Base-by-base conservation (phyloP, 1,284 basidiomycete genomes). In the Anthracocystis setariae region DNA sequence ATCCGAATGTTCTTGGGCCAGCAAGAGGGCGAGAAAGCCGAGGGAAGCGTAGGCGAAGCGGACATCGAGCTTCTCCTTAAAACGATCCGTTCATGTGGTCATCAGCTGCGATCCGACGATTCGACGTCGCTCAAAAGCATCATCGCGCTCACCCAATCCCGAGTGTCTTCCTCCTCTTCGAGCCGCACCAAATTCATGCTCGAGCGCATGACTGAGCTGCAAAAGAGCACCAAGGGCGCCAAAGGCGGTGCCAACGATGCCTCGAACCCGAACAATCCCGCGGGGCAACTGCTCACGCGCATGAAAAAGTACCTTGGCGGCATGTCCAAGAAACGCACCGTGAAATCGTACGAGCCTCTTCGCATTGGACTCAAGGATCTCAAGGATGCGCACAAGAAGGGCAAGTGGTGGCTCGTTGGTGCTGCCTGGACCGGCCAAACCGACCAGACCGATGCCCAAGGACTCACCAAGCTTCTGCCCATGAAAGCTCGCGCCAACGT, bases 321-420 rank as follows among this genome's bases (percentile, higher is more conserved):
- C 0, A 48, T 82, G 57, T 60, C 50, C 23, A 75, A 70, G 48
- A 74, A 73, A 54, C 78, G 69, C 13, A 76, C 71, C 5, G 44
- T 82, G n/a, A 51, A 67, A 17, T 42, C 61, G 18, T 60, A 77
- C 47, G 72, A 79, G n/a, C 61, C 74, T 8, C 42, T 82, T 9
- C 65, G 79, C 0, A 72, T 82, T 18, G 69, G 67, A 32, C 50
- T 98, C 20, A 86, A 88, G n/a, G 95, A 98, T 83, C 86, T 98
- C 10, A 90, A 89, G 60, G 88, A 90, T 1, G 91, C 93, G 0
- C 89, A 92, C 56, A 91, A 88, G 27, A 92, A 90, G 78, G 96
- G 96, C 2, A 96, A 95, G 84, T 98, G 96, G 96, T 98, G 96
- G 96, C 86, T 98, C 2, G 92, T 98, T 35, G 96, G 95, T 24